Evolutionary conservation across 2,329 filamentous ascomycete species (phyloP).

Genomic region (Aspergillus sp.): DNA sequence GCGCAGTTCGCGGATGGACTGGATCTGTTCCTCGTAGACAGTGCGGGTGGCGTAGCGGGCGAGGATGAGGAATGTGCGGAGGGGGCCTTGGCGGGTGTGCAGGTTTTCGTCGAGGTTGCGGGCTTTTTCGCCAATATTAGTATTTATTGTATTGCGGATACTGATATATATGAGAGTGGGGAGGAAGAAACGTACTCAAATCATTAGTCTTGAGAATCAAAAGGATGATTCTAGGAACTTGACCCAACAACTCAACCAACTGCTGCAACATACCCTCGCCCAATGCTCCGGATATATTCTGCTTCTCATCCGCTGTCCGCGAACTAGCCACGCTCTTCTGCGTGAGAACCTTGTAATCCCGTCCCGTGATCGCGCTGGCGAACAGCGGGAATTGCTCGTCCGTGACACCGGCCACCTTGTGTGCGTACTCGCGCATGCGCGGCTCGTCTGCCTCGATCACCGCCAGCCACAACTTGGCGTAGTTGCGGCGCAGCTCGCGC

Average conservation of each 20-base stretch:
- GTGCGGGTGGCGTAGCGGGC: slow-evolving; percentile 55
- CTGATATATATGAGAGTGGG: background rate
- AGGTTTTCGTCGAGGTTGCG: slow-evolving; percentile 82
- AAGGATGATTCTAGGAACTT: slow-evolving; percentile 84
- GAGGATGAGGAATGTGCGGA: slow-evolving; percentile 56
- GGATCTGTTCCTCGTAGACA: slow-evolving; percentile 54
- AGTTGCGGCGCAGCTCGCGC: slow-evolving; percentile 65
- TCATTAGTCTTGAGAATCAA: slow-evolving; percentile 98
- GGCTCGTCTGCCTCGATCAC: slow-evolving; percentile 83
- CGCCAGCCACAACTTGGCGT: slow-evolving; percentile 95
- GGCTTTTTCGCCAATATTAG: slow-evolving; percentile 35
- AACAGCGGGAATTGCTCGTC: slow-evolving; percentile 92
- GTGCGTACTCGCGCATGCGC: slow-evolving; percentile 78
- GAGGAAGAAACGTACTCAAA: slow-evolving; percentile 50
- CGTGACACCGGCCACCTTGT: slow-evolving; percentile 78
- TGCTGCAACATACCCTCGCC: slow-evolving; percentile 84
- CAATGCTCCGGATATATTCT: slow-evolving; percentile 73
- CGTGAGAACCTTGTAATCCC: slow-evolving; percentile 73
- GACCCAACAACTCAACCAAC: slow-evolving; percentile 76
- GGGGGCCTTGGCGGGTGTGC: slow-evolving; percentile 49
- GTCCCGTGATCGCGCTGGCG: slow-evolving; percentile 88
- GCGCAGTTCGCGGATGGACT: slow-evolving; percentile 40
- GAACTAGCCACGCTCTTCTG: slow-evolving; percentile 48
- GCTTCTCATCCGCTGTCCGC: slow-evolving; percentile 68
- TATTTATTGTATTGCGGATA: slow-evolving; percentile 2